A percentile compares a stretch with the other conserved stretches of the same genome.
phyloP scores from a whole-genome alignment of 768 basidiomycete species.

The Saitozyma sp. region DNA sequence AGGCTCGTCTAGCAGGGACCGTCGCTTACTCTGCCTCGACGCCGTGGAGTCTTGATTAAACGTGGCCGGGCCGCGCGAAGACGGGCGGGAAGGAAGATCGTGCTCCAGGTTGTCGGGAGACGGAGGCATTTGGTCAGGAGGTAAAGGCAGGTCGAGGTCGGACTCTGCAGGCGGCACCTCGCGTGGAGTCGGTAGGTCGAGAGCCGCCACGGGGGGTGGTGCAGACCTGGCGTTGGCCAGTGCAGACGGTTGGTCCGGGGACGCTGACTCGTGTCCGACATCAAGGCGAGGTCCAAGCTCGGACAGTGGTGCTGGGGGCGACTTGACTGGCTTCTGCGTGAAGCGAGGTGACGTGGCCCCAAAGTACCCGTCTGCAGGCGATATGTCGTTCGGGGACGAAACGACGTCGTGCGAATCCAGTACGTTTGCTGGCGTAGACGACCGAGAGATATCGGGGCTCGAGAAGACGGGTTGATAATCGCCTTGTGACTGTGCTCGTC shows the following conservation, averaged over 20 bases:
- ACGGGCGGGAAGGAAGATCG: not conserved
- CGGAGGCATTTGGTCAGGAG: slow-evolving; percentile 38
- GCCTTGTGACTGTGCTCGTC: not conserved
- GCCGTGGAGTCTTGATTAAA: not conserved
- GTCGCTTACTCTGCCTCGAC: slow-evolving; percentile 6
- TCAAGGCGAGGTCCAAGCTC: too few species aligned
- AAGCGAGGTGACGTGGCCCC: too few species aligned
- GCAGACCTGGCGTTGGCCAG: not conserved
- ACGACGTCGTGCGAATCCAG: too few species aligned
- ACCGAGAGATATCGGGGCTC: not conserved
- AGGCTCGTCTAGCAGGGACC: slow-evolving; percentile 27
- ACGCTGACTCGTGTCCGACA: too few species aligned
- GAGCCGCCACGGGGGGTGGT: slow-evolving; percentile 25
- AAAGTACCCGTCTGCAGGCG: too few species aligned
- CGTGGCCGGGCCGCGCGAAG: too few species aligned
- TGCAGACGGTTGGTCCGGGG: slow-evolving; percentile 3
- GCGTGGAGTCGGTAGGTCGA: slow-evolving; percentile 18
- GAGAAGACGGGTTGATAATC: not conserved
- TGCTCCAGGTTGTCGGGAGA: slow-evolving; percentile 13
- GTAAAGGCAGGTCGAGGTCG: slow-evolving; percentile 19
- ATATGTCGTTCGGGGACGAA: too few species aligned
- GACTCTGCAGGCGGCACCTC: slow-evolving; percentile 12
- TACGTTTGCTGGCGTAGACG: not conserved
- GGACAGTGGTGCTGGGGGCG: too few species aligned
- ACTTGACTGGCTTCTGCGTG: too few species aligned